These are phyloP conservation scores for Cladobotryum protrusum DNA, from an alignment of 2,329 filamentous ascomycete species.

Conservation along the genomic window DNA sequence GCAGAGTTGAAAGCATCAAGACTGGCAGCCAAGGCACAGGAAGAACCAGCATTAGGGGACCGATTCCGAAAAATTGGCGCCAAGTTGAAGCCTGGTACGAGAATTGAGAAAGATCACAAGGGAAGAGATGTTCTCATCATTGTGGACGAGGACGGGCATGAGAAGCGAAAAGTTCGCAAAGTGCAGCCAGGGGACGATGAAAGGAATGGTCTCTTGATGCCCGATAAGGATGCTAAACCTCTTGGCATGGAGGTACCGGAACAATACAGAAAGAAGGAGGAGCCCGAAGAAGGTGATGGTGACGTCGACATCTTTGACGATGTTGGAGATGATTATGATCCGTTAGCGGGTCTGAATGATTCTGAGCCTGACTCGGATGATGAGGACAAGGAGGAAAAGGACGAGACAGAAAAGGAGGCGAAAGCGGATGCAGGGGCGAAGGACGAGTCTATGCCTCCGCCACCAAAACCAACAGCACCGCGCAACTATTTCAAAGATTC, in stretches of 20 bases:
- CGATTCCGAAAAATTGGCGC: constrained; percentile 61
- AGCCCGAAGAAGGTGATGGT: constrained; percentile 45
- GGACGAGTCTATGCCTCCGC: constrained; percentile 38
- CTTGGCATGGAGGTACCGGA: constrained; percentile 63
- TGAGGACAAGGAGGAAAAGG: constrained; percentile 32
- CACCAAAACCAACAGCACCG: constrained; percentile 36
- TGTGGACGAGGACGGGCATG: constrained; percentile 59
- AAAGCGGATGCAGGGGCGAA: constrained; percentile 18
- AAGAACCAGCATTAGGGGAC: constrained; percentile 47
- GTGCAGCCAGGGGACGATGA: constrained; percentile 34
- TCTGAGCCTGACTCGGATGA: constrained; percentile 41
- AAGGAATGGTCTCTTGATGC: constrained; percentile 41
- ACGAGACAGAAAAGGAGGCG: constrained; percentile 15
- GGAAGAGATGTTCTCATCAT: constrained; percentile 60
- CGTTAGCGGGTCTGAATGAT: constrained; percentile 51
- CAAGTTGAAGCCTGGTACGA: constrained; percentile 46
- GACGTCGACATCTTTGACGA: constrained; percentile 62
- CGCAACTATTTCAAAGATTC: constrained; percentile 59
- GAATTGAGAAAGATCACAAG: constrained; percentile 55
- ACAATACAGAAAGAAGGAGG: constrained; percentile 43
- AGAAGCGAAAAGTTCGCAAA: constrained; percentile 59
- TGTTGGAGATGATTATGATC: constrained; percentile 61
- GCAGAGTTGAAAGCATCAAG: constrained; percentile 60
- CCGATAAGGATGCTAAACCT: constrained; percentile 50
- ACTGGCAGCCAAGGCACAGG: constrained; percentile 50